Conservation (phyloP, 352 stramenopile species). For the Elongisporangium anandrum region DNA sequence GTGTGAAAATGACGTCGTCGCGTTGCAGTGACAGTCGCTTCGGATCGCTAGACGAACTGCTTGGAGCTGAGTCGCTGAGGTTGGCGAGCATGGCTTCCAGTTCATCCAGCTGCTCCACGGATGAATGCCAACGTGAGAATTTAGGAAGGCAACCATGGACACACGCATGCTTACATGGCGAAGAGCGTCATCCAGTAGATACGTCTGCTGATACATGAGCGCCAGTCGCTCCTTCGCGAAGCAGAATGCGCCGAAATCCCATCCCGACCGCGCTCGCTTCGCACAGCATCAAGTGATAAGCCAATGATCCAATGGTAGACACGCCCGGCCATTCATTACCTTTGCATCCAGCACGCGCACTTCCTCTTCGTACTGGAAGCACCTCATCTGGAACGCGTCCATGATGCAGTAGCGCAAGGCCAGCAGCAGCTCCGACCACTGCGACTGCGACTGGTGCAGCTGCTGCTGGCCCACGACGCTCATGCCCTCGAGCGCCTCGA, state of each 20-base stretch:
- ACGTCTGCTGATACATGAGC: conserved; percentile 83
- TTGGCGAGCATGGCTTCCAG: conserved; percentile 72
- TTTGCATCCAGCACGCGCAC: conserved; percentile 60
- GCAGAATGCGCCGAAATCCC: conserved; percentile 82
- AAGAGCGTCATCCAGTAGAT: conserved; percentile 77
- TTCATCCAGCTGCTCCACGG: conserved; percentile 52
- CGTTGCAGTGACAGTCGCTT: conserved; percentile 17
- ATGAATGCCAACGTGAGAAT: background rate
- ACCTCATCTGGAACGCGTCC: conserved; percentile 77
- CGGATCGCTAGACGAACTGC: conserved; percentile 12
- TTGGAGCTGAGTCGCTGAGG: conserved; percentile 26
- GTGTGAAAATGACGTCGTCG: conserved; percentile 49
- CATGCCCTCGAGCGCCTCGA: conserved; percentile 69
- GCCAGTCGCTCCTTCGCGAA: conserved; percentile 73
- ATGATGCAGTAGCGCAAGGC: conserved; percentile 71
- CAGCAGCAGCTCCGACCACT: conserved; percentile 76
- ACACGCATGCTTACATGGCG: conserved; percentile 52
- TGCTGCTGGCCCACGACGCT: conserved; percentile 70
- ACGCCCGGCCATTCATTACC: too few relatives aligned
- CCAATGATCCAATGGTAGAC: too few relatives aligned
- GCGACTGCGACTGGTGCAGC: conserved; percentile 67
- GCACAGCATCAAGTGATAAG: too few relatives aligned
- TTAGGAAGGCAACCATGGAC: background rate
- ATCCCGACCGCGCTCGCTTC: conserved; percentile 36
- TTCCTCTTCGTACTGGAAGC: conserved; percentile 76